Evolutionary conservation across 495 filamentous ascomycete genomes (phyloP).

Genomic region (Tuber melanosporum): DNA sequence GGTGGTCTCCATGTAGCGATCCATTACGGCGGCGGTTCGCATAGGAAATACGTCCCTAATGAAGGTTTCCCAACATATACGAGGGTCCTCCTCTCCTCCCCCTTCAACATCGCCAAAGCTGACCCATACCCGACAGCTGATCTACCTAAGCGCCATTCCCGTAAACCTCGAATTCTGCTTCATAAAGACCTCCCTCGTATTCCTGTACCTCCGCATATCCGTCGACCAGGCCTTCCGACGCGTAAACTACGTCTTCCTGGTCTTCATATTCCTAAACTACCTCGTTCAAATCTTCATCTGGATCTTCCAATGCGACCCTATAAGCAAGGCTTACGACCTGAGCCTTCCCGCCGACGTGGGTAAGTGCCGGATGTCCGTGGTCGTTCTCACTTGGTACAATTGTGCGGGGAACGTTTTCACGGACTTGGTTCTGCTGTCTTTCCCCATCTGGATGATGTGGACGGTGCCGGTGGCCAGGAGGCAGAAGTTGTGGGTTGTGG

Average conservation of each 20-base stretch:
- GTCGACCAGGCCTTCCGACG: constrained; percentile 1
- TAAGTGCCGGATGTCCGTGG: neutral
- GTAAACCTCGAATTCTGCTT: neutral
- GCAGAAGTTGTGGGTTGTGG: neutral
- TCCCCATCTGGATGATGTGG: constrained; percentile 2
- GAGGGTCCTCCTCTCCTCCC: neutral
- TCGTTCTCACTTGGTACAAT: neutral
- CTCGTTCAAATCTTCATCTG: neutral
- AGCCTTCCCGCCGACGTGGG: neutral
- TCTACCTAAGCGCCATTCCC: neutral
- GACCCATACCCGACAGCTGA: neutral
- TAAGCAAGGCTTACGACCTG: neutral
- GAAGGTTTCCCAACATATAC: neutral
- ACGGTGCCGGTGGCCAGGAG: neutral
- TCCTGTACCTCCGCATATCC: neutral
- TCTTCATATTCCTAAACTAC: constrained; percentile 2
- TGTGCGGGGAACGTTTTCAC: neutral
- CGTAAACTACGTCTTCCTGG: neutral
- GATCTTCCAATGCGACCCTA: neutral
- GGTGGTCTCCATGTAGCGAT: neutral
- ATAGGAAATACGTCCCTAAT: neutral
- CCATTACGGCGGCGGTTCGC: neutral
- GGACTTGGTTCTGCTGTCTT: neutral
- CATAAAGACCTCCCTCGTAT: neutral
- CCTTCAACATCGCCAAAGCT: neutral